Percentiles rank a stretch among this genome's conserved stretches.
These are phyloP conservation scores for Wickerhamomyces sp. DNA, from an alignment of 1,139 yeast species.

Conservation along the genomic window DNA sequence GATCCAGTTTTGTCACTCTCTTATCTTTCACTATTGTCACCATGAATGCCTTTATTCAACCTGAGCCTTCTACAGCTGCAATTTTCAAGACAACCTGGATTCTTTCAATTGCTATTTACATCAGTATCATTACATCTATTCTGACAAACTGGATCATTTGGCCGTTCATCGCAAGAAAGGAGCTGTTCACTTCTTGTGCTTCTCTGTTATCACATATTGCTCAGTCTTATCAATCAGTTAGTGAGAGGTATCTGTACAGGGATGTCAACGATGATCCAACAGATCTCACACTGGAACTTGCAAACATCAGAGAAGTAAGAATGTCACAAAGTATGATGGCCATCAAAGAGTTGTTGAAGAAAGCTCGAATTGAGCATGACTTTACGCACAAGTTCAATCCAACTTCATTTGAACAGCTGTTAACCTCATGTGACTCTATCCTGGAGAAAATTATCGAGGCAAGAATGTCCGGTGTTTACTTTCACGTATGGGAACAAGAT, in stretches of 20 bases:
- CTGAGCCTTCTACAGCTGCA: slow-evolving; percentile 13
- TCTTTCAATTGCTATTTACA: slow-evolving; percentile 33
- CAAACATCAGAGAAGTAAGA: slow-evolving; percentile 43
- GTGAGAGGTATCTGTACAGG: slow-evolving; percentile 43
- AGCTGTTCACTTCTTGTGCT: slow-evolving; percentile 35
- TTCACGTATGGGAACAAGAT: slow-evolving; percentile 41
- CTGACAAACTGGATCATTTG: slow-evolving; percentile 41
- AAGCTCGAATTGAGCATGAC: slow-evolving; percentile 35
- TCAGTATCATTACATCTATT: slow-evolving; percentile 34
- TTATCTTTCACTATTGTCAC: slow-evolving; percentile 37
- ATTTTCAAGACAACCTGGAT: slow-evolving; percentile 37
- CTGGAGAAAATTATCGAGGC: slow-evolving; percentile 42
- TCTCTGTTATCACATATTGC: slow-evolving; percentile 36
- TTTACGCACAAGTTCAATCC: slow-evolving; percentile 26
- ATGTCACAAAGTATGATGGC: slow-evolving; percentile 39
- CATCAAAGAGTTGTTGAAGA: slow-evolving; percentile 31
- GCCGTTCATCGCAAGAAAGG: slow-evolving; percentile 43
- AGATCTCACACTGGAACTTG: slow-evolving; percentile 35
- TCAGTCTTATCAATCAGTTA: slow-evolving; percentile 41
- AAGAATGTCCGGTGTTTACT: slow-evolving; percentile 40
- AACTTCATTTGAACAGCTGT: slow-evolving; percentile 25
- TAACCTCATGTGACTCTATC: slow-evolving; percentile 34
- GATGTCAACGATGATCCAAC: slow-evolving; percentile 43
- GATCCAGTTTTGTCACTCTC: slow-evolving; percentile 38
- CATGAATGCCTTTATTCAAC: slow-evolving; percentile 25